Evolutionary conservation across 148 eudicot genomes (phyloP), one percentile per base, ranked within the genome.

Genomic region (Fagopyrum esculentum): DNA sequence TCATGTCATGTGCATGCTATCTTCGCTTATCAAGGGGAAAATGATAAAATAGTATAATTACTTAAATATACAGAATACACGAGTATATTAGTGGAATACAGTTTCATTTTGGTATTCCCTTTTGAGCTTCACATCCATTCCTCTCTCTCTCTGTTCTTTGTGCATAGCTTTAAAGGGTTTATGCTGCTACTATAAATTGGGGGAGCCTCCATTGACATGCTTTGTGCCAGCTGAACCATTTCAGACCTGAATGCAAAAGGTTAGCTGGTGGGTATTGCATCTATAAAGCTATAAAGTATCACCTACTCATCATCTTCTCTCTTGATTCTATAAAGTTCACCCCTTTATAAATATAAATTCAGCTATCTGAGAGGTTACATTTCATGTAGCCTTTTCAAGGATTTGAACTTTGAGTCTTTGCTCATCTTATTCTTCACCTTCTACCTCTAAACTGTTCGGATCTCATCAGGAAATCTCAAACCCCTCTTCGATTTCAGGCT

Each of bases 161-260:
- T 22, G 4, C 26, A 71, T 63, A 3, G 13, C 73, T 77, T 77
- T 80, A 59, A 30, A 77, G 50, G 48, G 50, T 70, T 16, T 68
- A 35, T 68, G 47, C 17, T 68, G 72, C 80, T 54, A 72, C 63
- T 83, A 85, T 83, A 85, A 74, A 83, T 83, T 87, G 81, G 84
- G 81, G 69, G 45, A 35, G 80, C 78, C 75, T 80, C 76, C 83
- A 79, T 80, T 49, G 80, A 74, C 79, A 81, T 76, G 59, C 50
- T 60, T 60, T 30, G 69, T 47, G 77, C 76, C 55, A 69, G 51
- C 64, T 35, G 73, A 29, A 72, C 45, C 74, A 22, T 69, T 48
- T 73, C 74, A 64, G 55, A 57, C 70, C 75, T 68, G 17, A 79
- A 17, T 48, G 13, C 55, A 51, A 78, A 74, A 74, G 51, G 5